Evolutionary conservation across 192 early-diverging fungal genomes (phyloP), one percentile per base, ranked within the genome.

Genomic region (Jimgerdemannia flammicorona): DNA sequence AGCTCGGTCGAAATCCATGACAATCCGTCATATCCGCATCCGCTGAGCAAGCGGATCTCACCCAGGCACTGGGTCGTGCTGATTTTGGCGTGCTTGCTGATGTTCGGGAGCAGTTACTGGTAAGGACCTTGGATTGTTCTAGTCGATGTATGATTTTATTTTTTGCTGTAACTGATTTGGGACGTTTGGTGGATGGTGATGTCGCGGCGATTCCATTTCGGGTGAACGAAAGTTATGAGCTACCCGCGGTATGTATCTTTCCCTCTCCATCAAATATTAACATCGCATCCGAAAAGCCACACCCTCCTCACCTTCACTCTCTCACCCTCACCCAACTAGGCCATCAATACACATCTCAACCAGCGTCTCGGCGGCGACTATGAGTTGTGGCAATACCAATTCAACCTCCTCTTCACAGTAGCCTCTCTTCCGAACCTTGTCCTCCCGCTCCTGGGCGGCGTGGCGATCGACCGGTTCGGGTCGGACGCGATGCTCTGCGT

Each of bases 391-490:
- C 79, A 82, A 66, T 82, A 80, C 43, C 81, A 82, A 40, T 76
- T 85, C 74, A 85, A 85, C 72, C 75, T 85, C 41, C 79, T 85
- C 17, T 85, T 80, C 44, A 78, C 84, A 3, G 81, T 72, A 40
- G 79, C 77, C 41, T 79, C 77, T 4, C 70, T 83, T 2, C 84
- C 84, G 8, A 85, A 85, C 40, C 69, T 85, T 17, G 69, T 85
- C 64, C 77, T 83, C 4, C 80, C 84, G 2, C 79, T 85, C 3
- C 44, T 83, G 2, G 74, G 78, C 1, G 85, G 92, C 6, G 71
- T 80, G 49, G 77, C 90, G 3, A 84, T 91, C 20, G 90, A 92
- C 75, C 73, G 71, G 42, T 77, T 91, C 44, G 87, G 85, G 4
- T 74, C 84, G 19, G 78, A 74, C 11, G 75, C 72, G 65, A 84